Evolutionary conservation across 2,329 filamentous ascomycete genomes (phyloP), one percentile per base, ranked within the genome.

Genomic region (Ramichloridium luteum): DNA sequence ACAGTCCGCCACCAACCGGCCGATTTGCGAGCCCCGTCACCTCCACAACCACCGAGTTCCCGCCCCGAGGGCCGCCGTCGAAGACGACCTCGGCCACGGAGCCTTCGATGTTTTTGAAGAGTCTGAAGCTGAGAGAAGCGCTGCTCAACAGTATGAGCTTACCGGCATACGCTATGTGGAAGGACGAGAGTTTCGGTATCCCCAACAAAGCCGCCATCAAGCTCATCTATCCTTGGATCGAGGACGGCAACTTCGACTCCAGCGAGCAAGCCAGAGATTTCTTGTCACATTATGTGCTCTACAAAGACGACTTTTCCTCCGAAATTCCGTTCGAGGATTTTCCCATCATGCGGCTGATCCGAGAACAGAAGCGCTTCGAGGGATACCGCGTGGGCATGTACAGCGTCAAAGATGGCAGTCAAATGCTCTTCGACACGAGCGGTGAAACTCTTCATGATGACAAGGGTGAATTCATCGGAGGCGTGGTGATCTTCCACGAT

Each of bases 91-190:
- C 65, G n/a, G 63, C 70, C 0, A 67, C 65, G 34, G 64, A 71
- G 2, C 74, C 77, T 0, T 78, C 78, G 0, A 62, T 79, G 9
- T 65, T 84, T 14, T 74, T 81, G 45, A 88, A 85, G 50, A 72
- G 81, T 33, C 73, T 71, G 5, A 64, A 76, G 30, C 72, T 88
- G 60, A 86, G 85, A 53, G 80, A 86, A 49, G 79, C 80, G 1
- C 64, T 86, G 13, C 59, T 88, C 5, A 79, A 84, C 48, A 80
- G 74, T 23, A 80, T 81, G 15, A 70, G 74, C 38, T 74, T 82
- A 49, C 80, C 81, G 0, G 77, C 83, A 13, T 61, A 85, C 27
- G 77, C 78, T 14, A 80, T 85, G 74, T 86, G 81, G 81, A 79
- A 77, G 48, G 81, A 88, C 42, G 73, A 78, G 32, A 78, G 72